Conservation (phyloP, 225 moss, liverwort and hornwort genomes). For the Ulota crispa region DNA sequence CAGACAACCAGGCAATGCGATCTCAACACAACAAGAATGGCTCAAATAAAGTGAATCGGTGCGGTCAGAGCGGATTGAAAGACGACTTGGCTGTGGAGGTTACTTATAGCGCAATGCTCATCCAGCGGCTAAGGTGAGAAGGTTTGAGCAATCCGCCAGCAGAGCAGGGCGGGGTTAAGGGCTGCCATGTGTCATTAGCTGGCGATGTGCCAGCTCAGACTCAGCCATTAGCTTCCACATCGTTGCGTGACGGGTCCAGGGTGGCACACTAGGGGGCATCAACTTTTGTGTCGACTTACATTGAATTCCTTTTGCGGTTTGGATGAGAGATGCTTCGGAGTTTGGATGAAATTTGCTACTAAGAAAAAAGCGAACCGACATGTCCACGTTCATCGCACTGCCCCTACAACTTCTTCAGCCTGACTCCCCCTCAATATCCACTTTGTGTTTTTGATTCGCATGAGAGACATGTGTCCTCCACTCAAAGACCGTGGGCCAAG, state of each 20-base stretch:
- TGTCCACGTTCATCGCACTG: no score
- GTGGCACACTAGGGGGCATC: slow-evolving; percentile 8
- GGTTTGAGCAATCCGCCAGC: not conserved
- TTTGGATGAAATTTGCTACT: no score
- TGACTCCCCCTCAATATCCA: not conserved
- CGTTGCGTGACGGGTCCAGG: not conserved
- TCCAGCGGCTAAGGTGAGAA: not conserved
- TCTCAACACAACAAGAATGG: not conserved
- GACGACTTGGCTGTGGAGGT: no score
- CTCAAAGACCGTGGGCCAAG: not conserved
- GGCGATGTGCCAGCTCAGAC: slow-evolving; percentile 34
- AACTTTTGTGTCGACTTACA: accelerated
- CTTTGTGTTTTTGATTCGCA: not conserved
- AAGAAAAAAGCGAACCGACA: not conserved
- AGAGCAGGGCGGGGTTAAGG: no score
- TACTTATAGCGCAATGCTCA: not conserved
- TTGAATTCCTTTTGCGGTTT: no score
- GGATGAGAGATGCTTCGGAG: no score
- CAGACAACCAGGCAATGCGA: not conserved
- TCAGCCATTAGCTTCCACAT: slow-evolving; percentile 11
- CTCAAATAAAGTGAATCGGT: not conserved
- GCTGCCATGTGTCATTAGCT: not conserved
- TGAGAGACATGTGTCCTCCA: not conserved
- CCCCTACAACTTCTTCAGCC: accelerated
- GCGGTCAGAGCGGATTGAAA: not conserved